These are phyloP conservation scores for Solanum bulbocastanum DNA, from an alignment of 257 asterid species.

Conservation along the genomic window DNA sequence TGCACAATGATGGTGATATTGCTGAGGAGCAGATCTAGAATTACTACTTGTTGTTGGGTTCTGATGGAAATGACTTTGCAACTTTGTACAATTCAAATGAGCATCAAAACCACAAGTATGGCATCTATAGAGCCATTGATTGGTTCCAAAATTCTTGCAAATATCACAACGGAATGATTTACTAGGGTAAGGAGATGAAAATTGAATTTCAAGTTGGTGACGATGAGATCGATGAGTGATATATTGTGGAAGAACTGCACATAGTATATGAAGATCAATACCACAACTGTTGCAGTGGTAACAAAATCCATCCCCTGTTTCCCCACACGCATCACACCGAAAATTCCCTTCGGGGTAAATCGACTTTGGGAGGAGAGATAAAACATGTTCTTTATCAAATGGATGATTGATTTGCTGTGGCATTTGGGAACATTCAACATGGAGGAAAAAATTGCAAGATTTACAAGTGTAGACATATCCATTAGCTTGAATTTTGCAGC, in stretches of 20 bases:
- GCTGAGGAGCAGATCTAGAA: slow-evolving; percentile 11
- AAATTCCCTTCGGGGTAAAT: slow-evolving; percentile 24
- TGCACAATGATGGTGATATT: background rate
- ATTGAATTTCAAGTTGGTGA: slow-evolving; percentile 32
- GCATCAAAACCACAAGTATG: slow-evolving; percentile 38
- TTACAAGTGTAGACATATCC: slow-evolving; percentile 39
- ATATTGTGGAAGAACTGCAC: slow-evolving; percentile 34
- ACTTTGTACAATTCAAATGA: slow-evolving; percentile 41
- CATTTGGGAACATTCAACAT: slow-evolving; percentile 40
- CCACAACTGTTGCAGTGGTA: slow-evolving; percentile 52
- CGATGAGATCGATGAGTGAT: slow-evolving; percentile 14
- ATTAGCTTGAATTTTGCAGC: slow-evolving; percentile 31
- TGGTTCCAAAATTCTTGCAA: slow-evolving; percentile 19
- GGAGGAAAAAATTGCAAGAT: slow-evolving; percentile 39
- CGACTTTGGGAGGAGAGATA: slow-evolving; percentile 33
- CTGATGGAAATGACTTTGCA: background rate
- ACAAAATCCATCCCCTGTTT: slow-evolving; percentile 21
- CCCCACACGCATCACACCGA: slow-evolving; percentile 42
- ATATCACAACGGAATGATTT: slow-evolving; percentile 33
- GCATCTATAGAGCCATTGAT: slow-evolving; percentile 56
- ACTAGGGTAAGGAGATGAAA: slow-evolving; percentile 26
- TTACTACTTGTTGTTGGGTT: background rate
- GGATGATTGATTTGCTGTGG: slow-evolving; percentile 45
- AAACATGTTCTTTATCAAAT: slow-evolving; percentile 24
- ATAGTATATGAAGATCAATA: slow-evolving; percentile 34